Percentiles rank a stretch among this genome's conserved stretches.
These are phyloP conservation scores for Fabrea salina DNA, from an alignment of 169 alveolate genomes.

Conservation along the genomic window DNA sequence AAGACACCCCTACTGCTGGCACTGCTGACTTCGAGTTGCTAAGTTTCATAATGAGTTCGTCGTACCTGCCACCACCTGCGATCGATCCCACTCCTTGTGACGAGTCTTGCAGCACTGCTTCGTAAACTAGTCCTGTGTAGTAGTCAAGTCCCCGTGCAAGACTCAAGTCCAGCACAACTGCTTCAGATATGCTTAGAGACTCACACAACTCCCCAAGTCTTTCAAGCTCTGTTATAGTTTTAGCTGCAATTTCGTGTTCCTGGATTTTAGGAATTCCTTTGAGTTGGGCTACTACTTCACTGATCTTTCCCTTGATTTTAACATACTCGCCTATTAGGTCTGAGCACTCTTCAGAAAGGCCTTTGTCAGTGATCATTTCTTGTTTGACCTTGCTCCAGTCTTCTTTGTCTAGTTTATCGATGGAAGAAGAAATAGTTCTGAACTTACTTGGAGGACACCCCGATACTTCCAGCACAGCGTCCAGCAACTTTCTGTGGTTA, in stretches of 20 bases:
- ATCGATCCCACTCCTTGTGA: slow-evolving; percentile 89
- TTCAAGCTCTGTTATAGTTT: slow-evolving; percentile 71
- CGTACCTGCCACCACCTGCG: slow-evolving; percentile 99
- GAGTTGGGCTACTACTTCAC: slow-evolving; percentile 67
- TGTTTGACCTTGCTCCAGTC: slow-evolving; percentile 90
- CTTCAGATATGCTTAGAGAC: slow-evolving; percentile 34
- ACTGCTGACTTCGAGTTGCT: slow-evolving; percentile 71
- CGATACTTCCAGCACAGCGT: slow-evolving; percentile 85
- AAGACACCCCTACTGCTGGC: slow-evolving; percentile 95
- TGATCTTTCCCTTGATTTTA: slow-evolving; percentile 78
- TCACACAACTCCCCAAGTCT: slow-evolving; percentile 53
- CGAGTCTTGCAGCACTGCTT: slow-evolving; percentile 86
- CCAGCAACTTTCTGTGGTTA: slow-evolving; percentile 90
- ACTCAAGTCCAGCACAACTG: slow-evolving; percentile 83
- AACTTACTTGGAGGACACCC: slow-evolving; percentile 88
- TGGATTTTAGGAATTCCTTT: slow-evolving; percentile 51
- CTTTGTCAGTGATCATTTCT: slow-evolving; percentile 90
- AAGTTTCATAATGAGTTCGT: slow-evolving; percentile 90
- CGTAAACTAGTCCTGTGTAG: slow-evolving; percentile 96
- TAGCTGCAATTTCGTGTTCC: slow-evolving; percentile 52
- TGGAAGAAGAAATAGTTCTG: slow-evolving; percentile 90
- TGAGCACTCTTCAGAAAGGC: slow-evolving; percentile 76
- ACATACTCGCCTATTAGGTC: slow-evolving; percentile 83
- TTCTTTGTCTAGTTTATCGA: slow-evolving; percentile 96
- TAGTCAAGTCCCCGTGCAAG: slow-evolving; percentile 97